phyloP scores from a whole-genome alignment of 2,329 filamentous ascomycete genomes.

The Penicillium verrucosum region DNA sequence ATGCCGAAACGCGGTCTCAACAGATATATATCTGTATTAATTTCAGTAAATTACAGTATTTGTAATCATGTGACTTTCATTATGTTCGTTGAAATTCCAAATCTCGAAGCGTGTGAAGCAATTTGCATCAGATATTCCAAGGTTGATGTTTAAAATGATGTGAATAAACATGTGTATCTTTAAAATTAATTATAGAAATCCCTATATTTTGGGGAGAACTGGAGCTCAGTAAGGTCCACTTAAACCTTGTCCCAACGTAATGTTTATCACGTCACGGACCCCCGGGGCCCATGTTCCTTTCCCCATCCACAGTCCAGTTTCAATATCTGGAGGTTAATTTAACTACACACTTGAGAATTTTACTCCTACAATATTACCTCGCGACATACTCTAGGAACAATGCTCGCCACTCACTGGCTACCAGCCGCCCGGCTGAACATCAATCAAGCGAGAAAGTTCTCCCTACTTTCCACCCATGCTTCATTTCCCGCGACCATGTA shows the following conservation, averaged over 20 bases:
- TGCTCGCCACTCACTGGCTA: constrained; percentile 2
- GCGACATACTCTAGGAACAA: neutral
- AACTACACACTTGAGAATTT: neutral
- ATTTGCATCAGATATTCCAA: too few relatives aligned
- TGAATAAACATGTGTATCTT: too few relatives aligned
- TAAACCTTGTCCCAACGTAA: neutral
- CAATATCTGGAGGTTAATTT: neutral
- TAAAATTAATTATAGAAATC: too few relatives aligned
- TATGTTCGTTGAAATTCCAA: too few relatives aligned
- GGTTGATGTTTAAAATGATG: too few relatives aligned
- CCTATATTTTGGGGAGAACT: too few relatives aligned
- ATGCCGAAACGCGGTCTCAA: too few relatives aligned
- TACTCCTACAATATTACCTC: neutral
- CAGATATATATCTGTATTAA: too few relatives aligned
- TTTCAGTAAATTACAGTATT: too few relatives aligned
- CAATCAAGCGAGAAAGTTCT: constrained; percentile 1
- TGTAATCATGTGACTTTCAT: too few relatives aligned
- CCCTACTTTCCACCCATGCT: constrained; percentile 3
- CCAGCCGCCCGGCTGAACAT: constrained; percentile 4
- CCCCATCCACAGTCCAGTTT: neutral
- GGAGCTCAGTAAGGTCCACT: neutral
- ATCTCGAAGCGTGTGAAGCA: too few relatives aligned
- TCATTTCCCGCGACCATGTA: constrained; percentile 10
- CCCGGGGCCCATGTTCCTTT: neutral
- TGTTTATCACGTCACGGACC: neutral